These are phyloP conservation scores for Blastobotrys proliferans DNA, from an alignment of 1,139 yeast species.

Conservation along the genomic window DNA sequence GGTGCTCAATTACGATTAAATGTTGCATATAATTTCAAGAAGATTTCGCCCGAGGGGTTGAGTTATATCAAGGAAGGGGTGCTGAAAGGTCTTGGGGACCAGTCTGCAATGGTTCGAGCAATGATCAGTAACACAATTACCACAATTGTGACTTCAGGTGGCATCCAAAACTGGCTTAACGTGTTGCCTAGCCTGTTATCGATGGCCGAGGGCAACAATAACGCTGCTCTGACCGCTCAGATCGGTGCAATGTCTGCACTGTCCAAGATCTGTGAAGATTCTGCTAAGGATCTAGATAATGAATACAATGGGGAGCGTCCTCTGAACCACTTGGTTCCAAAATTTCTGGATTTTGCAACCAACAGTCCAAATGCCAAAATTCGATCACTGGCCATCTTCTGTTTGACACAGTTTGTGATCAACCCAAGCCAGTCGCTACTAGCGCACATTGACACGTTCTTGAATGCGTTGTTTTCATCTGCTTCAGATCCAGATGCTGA, in stretches of 20 bases:
- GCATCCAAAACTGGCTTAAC: constrained; percentile 71
- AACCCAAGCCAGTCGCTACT: constrained; percentile 62
- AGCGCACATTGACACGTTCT: constrained; percentile 60
- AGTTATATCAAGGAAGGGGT: constrained; percentile 59
- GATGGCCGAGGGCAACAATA: constrained; percentile 43
- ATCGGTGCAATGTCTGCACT: constrained; percentile 82
- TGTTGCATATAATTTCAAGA: constrained; percentile 37
- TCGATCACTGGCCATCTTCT: constrained; percentile 61
- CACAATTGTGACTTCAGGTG: constrained; percentile 68
- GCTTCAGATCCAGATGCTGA: constrained; percentile 51
- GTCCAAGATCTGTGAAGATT: constrained; percentile 85
- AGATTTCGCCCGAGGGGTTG: constrained; percentile 37
- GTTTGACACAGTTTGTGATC: constrained; percentile 74
- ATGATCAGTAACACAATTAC: constrained; percentile 91
- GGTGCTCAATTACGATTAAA: constrained; percentile 81
- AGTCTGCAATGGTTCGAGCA: constrained; percentile 63
- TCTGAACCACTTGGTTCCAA: constrained; percentile 60
- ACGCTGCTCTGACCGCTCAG: constrained; percentile 40
- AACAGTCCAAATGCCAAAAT: constrained; percentile 42
- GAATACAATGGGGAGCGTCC: constrained; percentile 68
- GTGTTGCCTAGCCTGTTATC: constrained; percentile 64
- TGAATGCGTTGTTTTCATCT: constrained; percentile 59
- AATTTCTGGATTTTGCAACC: constrained; percentile 49
- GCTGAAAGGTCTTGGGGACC: constrained; percentile 62
- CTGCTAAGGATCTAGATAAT: constrained; percentile 52